Percentiles rank a stretch among this genome's conserved stretches.
phyloP scores from a whole-genome alignment of 768 basidiomycete genomes.

The Mycena vulgaris region DNA sequence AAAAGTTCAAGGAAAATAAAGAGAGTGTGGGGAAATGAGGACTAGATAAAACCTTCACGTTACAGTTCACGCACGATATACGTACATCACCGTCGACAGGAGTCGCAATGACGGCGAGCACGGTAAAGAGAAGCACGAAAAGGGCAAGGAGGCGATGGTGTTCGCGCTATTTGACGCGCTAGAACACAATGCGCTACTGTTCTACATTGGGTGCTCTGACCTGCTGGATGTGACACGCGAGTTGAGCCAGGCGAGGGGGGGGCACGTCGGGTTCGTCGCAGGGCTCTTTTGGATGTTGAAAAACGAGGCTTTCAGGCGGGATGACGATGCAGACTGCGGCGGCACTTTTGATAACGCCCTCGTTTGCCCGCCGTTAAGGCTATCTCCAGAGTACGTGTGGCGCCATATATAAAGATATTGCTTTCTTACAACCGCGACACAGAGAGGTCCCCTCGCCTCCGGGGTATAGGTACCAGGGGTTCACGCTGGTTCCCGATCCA shows the following conservation, averaged over 20 bases:
- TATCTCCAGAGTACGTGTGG: not conserved
- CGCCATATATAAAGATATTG: not conserved
- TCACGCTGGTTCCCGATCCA: constrained; percentile 14
- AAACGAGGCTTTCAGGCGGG: constrained; percentile 30
- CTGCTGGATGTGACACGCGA: constrained; percentile 30
- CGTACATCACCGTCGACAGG: too few species aligned
- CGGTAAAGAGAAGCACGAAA: too few species aligned
- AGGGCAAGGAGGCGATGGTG: too few species aligned
- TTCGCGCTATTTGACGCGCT: constrained; percentile 27
- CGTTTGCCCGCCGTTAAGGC: constrained; percentile 30
- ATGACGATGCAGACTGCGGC: constrained; percentile 14
- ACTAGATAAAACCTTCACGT: too few species aligned
- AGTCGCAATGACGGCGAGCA: too few species aligned
- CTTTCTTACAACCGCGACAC: not conserved
- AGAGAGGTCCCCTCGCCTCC: constrained; percentile 35
- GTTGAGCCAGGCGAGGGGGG: constrained; percentile 17
- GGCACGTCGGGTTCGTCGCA: constrained; percentile 23
- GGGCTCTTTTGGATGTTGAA: constrained; percentile 32
- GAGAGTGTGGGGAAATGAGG: too few species aligned
- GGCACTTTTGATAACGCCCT: constrained; percentile 20
- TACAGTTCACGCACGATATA: too few species aligned
- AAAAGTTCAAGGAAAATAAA: too few species aligned
- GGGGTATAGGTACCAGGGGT: constrained; percentile 17
- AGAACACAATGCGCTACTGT: constrained; percentile 28
- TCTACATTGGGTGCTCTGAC: constrained; percentile 23